Conservation (phyloP, 768 basidiomycete genomes). For the Leccinellum albellum region DNA sequence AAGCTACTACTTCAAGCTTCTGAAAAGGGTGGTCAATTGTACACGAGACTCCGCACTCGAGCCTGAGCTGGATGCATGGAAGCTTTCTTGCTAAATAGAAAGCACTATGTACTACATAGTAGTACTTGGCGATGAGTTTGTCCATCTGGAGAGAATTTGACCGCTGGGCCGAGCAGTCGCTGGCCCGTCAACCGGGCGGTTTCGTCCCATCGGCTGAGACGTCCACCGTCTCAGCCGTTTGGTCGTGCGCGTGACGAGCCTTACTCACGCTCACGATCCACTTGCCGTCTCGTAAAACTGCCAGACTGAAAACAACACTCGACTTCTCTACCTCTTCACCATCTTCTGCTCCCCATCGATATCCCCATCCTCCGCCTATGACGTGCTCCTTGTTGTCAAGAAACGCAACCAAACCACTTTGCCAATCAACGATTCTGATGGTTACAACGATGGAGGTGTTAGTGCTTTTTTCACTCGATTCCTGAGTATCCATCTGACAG, state of each 20-base stretch:
- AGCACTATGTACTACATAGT: no score
- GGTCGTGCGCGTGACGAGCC: neutral
- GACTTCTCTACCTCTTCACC: no score
- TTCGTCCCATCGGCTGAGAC: neutral
- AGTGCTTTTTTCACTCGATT: neutral
- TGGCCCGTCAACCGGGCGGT: neutral
- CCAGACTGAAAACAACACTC: no score
- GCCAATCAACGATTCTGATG: neutral
- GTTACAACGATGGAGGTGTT: neutral
- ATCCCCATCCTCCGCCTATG: neutral
- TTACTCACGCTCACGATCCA: neutral
- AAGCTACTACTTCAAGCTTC: no score
- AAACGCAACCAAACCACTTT: neutral
- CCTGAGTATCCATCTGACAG: neutral
- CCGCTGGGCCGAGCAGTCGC: no score
- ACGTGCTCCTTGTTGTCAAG: neutral
- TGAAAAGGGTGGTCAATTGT: no score
- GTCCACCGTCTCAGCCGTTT: neutral
- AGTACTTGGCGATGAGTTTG: no score
- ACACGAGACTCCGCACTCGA: no score
- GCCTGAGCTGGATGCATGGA: no score
- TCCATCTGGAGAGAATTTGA: no score
- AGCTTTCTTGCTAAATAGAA: no score
- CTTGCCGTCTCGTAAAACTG: neutral
- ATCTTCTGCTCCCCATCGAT: no score